Conservation (phyloP, 1,284 basidiomycete species). For the Ceratobasidium sp. region DNA sequence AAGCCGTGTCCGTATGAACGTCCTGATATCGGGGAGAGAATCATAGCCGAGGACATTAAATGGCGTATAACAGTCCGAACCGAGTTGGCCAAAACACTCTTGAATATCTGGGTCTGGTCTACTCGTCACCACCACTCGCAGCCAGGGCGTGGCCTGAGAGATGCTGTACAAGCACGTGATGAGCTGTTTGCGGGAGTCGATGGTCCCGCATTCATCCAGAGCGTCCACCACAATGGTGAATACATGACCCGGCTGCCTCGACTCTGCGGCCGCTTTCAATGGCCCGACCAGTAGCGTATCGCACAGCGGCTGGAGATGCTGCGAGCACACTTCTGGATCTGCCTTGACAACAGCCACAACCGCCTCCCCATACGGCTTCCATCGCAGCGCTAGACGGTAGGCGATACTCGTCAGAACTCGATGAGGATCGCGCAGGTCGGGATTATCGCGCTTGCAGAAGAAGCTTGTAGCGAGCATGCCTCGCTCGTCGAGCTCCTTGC, state of each 20-base stretch:
- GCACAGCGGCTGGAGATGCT: not conserved
- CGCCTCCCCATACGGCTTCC: not conserved
- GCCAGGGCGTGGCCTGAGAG: not conserved
- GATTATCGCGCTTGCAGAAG: constrained; percentile 55
- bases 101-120: constrained; percentile 32
- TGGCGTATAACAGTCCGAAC: not conserved
- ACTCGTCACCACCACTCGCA: constrained; percentile 37
- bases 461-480: constrained; percentile 52
- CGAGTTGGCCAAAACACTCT: not conserved
- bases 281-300: not conserved
- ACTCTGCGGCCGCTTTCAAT: not conserved
- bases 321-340: not conserved
- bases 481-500: constrained; percentile 35
- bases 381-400: constrained; percentile 5
- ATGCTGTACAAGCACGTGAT: not conserved
- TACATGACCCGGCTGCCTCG: not conserved
- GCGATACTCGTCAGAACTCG: constrained; percentile 32
- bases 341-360: not conserved
- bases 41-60: constrained; percentile 11
- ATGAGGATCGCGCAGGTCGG: constrained; percentile 6
- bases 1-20: not conserved
- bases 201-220: constrained; percentile 44
- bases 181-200: not conserved
- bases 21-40: constrained; percentile 2
- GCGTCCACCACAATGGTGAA: constrained; percentile 43